A percentile compares a stretch with the other conserved stretches of the same genome.
Evolutionary conservation across 2,329 filamentous ascomycete genomes (phyloP).

Genomic region (Hypomyces perniciosus): DNA sequence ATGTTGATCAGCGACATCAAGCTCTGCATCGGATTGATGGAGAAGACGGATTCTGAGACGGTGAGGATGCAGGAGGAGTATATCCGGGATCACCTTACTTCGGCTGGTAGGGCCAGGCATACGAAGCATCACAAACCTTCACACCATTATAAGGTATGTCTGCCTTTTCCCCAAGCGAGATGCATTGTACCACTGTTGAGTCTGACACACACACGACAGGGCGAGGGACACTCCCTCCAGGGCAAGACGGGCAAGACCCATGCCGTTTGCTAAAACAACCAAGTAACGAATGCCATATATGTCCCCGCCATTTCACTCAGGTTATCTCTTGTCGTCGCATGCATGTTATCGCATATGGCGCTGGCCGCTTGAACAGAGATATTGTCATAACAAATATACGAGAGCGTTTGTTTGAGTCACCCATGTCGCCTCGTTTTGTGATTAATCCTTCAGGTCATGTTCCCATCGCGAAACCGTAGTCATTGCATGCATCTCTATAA

Average conservation of each 20-base stretch:
- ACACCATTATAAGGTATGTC: not conserved
- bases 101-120: constrained; percentile 47
- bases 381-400: no score
- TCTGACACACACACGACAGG: constrained; percentile 30
- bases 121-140: constrained; percentile 2
- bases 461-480: no score
- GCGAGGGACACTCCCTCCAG: constrained; percentile 81
- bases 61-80: constrained; percentile 65
- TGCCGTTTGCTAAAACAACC: constrained; percentile 60
- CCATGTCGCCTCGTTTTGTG: no score
- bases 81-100: constrained; percentile 50
- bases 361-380: no score
- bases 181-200: not conserved
- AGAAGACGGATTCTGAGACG: constrained; percentile 65
- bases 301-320: no score
- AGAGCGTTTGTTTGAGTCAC: no score
- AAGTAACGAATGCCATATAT: not conserved
- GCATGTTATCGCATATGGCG: no score
- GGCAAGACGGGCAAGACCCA: constrained; percentile 90
- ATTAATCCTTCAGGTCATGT: no score
- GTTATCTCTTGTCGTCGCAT: no score
- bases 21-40: constrained; percentile 64
- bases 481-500: no score
- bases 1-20: constrained; percentile 72
- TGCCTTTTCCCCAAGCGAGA: not conserved